Base-by-base conservation (phyloP, 352 stramenopile species). In the Phytophthora macrochlamydospora region DNA sequence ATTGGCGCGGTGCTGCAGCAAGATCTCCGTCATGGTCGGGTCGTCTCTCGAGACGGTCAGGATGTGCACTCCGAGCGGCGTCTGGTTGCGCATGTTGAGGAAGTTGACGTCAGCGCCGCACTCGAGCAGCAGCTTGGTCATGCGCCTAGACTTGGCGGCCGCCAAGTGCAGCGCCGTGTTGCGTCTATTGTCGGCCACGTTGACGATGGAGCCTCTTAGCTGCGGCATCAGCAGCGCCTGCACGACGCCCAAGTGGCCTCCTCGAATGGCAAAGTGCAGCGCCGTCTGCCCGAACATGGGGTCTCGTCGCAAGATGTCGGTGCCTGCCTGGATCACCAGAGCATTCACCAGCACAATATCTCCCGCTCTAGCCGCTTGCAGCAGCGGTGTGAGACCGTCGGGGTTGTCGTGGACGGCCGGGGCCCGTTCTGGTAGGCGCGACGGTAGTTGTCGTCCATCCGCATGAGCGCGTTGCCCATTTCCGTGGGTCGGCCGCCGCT, bases 51-150 rank as follows among this genome's bases (percentile, higher is more conserved):
- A 81, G 43, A 76, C 69, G 7, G 79, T 89, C 51, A 87, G 68
- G 51, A 90, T 79, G 60, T 90, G 81, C n/a, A 90, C 78, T 5
- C 81, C 80, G 35, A 90, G 44, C 8, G 81, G 79, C 33, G 81
- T 89, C 53, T 90, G 79, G 66, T 88, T 87, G 63, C 79, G 73
- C 78, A 85, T 85, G 62, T 90, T 90, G 60, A 87, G 60, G 51
- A 87, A 81, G 53, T 89, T 89, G 12, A 86, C 75, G 55, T 87
- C 78, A 1, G 79, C 81, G 14, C 78, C 80, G 38, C 62, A 75
- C 28, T 89, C 81, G 13, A 89, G 64, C 62, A 90, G 49, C 38
- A 87, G n/a, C 50, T 83, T 81, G 14, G 79, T 87, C 77, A 90
- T 84, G 29, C 78, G 81, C 4, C 81, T 79, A 18, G 81, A 90